Evolutionary conservation across 2,329 filamentous ascomycete species (phyloP).

Genomic region (Plenodomus biglobosus): DNA sequence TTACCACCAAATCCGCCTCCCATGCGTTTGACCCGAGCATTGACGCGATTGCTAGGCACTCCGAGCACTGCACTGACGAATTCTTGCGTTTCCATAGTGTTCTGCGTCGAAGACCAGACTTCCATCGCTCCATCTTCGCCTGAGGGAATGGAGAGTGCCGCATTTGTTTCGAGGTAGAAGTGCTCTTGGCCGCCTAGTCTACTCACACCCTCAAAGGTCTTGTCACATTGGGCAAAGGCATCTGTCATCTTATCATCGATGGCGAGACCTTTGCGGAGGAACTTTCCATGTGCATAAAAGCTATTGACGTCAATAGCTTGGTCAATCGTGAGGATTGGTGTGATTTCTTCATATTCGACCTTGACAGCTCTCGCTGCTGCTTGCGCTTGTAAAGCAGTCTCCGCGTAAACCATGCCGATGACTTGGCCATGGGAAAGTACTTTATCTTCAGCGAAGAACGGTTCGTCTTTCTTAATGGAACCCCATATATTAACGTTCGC

Average conservation of each 20-base stretch:
- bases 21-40: constrained; percentile 84
- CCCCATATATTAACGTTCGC: constrained; percentile 88
- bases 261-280: constrained; percentile 72
- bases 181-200: constrained; percentile 95
- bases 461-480: constrained; percentile 76
- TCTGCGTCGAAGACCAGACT: constrained; percentile 59
- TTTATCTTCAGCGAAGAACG: constrained; percentile 86
- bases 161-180: constrained; percentile 94
- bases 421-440: constrained; percentile 85
- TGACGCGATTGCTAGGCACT: constrained; percentile 84
- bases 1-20: constrained; percentile 95
- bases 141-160: constrained; percentile 79
- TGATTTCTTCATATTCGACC: constrained; percentile 84
- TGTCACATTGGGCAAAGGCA: constrained; percentile 74
- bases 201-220: constrained; percentile 78
- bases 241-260: constrained; percentile 59
- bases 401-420: constrained; percentile 85
- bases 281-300: constrained; percentile 77
- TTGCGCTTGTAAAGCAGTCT: constrained; percentile 72
- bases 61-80: constrained; percentile 82
- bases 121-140: constrained; percentile 92
- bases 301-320: constrained; percentile 88
- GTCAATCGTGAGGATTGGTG: constrained; percentile 86
- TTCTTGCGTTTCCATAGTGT: constrained; percentile 46
- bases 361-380: constrained; percentile 81